These are phyloP conservation scores for Macaranga tanarius DNA, from an alignment of 441 rosid genomes.

Conservation along the genomic window DNA sequence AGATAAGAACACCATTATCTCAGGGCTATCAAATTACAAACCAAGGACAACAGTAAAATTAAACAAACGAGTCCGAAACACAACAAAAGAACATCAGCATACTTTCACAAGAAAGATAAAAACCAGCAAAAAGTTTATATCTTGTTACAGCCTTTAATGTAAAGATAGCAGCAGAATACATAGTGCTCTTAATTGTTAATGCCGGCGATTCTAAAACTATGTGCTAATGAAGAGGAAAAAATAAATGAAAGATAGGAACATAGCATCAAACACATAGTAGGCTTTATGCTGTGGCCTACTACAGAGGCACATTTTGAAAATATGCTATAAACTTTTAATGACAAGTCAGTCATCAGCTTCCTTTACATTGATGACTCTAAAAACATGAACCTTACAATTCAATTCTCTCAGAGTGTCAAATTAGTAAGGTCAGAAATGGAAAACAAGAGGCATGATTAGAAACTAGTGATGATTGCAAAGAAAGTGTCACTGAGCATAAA, in stretches of 20 bases:
- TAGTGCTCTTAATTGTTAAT: neutral
- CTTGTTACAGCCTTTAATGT: neutral
- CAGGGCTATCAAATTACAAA: neutral
- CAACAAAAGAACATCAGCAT: neutral
- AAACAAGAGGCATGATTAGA: neutral
- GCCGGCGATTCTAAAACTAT: too few relatives aligned
- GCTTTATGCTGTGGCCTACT: neutral
- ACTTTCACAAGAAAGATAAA: neutral
- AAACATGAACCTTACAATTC: constrained; percentile 7
- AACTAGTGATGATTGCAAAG: neutral
- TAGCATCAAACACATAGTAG: neutral
- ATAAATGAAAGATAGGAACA: too few relatives aligned
- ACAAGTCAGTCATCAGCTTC: neutral
- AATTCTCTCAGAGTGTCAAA: neutral
- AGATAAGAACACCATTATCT: neutral
- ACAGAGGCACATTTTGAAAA: too few relatives aligned
- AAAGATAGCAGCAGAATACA: neutral
- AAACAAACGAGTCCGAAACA: neutral
- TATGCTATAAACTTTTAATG: neutral
- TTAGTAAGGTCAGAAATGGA: neutral
- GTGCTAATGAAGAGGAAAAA: neutral
- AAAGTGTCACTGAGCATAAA: neutral
- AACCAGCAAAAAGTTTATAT: neutral
- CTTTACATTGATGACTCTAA: neutral
- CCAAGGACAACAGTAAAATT: neutral